phyloP scores from a whole-genome alignment of 2,329 filamentous ascomycete species.

The Phoma sp. region DNA sequence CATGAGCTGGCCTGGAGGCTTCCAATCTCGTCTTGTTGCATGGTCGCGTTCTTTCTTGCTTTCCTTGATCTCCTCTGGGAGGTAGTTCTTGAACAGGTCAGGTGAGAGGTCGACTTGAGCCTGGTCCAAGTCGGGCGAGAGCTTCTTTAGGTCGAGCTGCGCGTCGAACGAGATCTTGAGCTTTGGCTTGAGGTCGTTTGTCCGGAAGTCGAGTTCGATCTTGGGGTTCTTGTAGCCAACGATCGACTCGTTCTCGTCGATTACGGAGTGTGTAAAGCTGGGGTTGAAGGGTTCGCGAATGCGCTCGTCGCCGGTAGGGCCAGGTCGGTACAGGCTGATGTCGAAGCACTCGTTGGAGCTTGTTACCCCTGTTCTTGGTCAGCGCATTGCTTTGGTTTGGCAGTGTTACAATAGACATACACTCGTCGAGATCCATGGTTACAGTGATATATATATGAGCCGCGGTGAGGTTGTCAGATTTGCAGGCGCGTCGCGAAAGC shows the following conservation, averaged over 20 bases:
- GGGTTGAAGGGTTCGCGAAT: slow-evolving; percentile 76
- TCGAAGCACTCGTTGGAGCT: slow-evolving; percentile 48
- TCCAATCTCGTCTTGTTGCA: slow-evolving; percentile 54
- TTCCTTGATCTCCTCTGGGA: slow-evolving; percentile 54
- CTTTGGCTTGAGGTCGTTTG: slow-evolving; percentile 79
- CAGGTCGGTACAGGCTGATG: slow-evolving; percentile 46
- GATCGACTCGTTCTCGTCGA: slow-evolving; percentile 89
- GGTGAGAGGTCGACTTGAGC: slow-evolving; percentile 68
- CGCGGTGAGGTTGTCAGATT: slow-evolving; percentile 5
- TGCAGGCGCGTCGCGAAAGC: slow-evolving; percentile 14
- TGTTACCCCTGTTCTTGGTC: slow-evolving; percentile 36
- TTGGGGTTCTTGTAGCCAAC: slow-evolving; percentile 86
- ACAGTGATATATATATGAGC: background rate
- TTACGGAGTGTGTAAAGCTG: slow-evolving; percentile 87
- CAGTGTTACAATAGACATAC: slow-evolving; percentile 24
- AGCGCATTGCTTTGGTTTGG: slow-evolving; percentile 1
- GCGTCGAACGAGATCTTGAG: slow-evolving; percentile 73
- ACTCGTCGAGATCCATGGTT: slow-evolving; percentile 43
- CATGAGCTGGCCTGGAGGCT: slow-evolving; percentile 77
- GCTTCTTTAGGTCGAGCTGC: slow-evolving; percentile 73
- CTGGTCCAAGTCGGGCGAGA: slow-evolving; percentile 64
- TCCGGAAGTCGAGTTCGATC: slow-evolving; percentile 73
- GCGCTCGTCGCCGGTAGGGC: slow-evolving; percentile 26
- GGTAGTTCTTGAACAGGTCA: slow-evolving; percentile 54
- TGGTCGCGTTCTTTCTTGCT: slow-evolving; percentile 13